phyloP scores from a whole-genome alignment of 768 basidiomycete genomes.

The Imleria badia region DNA sequence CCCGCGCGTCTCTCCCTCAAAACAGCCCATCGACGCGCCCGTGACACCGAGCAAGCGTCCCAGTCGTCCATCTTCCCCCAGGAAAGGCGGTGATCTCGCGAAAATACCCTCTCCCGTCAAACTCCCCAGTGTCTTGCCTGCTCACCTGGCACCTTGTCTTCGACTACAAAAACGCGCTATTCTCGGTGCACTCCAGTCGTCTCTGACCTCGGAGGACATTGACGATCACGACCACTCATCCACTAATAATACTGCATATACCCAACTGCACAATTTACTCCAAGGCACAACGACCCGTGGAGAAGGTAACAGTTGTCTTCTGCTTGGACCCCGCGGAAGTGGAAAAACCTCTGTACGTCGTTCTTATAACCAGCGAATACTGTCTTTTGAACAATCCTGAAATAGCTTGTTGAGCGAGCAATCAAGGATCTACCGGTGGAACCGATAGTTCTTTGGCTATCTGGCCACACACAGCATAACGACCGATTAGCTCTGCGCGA shows the following conservation, averaged over 20 bases:
- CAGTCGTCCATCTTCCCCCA: slow-evolving; percentile 10
- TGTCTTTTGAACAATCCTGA: slow-evolving; percentile 1
- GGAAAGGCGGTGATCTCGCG: slow-evolving; percentile 7
- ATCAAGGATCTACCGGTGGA: slow-evolving; percentile 44
- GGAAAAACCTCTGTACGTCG: slow-evolving; percentile 74
- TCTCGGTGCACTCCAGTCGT: slow-evolving; percentile 44
- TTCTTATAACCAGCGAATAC: neutral
- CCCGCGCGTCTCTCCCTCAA: slow-evolving; percentile 20
- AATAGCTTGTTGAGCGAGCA: slow-evolving; percentile 61
- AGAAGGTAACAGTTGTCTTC: slow-evolving; percentile 91
- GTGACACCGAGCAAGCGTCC: slow-evolving; percentile 17
- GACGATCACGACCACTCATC: slow-evolving; percentile 37
- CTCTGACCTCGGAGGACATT: slow-evolving; percentile 19
- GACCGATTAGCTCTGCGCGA: slow-evolving; percentile 92
- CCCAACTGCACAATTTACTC: slow-evolving; percentile 64
- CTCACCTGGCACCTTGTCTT: slow-evolving; percentile 46
- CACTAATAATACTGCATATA: slow-evolving; percentile 51
- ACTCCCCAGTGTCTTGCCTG: slow-evolving; percentile 35
- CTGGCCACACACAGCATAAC: slow-evolving; percentile 80
- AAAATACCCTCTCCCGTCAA: slow-evolving; percentile 15
- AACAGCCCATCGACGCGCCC: slow-evolving; percentile 9
- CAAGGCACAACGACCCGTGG: slow-evolving; percentile 72
- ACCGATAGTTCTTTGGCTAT: slow-evolving; percentile 78
- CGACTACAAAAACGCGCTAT: slow-evolving; percentile 58
- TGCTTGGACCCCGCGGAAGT: slow-evolving; percentile 82